Evolutionary conservation across 768 basidiomycete genomes (phyloP).

Genomic region (Tulasnella sp.): DNA sequence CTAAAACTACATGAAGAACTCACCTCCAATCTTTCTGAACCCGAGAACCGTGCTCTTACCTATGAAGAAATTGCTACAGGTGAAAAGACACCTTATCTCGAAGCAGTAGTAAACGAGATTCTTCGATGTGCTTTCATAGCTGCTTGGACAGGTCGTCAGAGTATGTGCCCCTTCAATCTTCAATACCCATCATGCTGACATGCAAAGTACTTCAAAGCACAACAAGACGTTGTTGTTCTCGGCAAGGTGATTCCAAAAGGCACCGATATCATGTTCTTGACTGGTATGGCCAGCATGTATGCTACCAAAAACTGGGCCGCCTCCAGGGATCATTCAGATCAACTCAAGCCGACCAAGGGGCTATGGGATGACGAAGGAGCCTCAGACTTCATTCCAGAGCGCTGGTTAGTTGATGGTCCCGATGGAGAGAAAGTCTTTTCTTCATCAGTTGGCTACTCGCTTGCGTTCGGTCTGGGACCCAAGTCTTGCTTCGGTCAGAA

Average conservation of each 20-base stretch:
- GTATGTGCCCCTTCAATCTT: background rate
- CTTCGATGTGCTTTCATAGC: background rate
- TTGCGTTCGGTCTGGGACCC: slow-evolving; percentile 3
- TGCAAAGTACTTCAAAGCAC: background rate
- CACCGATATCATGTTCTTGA: slow-evolving; percentile 7
- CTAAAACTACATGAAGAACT: background rate
- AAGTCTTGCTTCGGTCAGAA: slow-evolving; percentile 3
- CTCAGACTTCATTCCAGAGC: slow-evolving; percentile 1
- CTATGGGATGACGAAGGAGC: background rate
- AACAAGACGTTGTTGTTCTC: background rate
- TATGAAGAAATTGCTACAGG: background rate
- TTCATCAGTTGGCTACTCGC: background rate
- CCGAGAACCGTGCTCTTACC: background rate
- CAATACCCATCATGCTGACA: background rate
- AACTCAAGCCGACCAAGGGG: background rate
- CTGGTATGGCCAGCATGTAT: background rate
- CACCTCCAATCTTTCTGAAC: background rate
- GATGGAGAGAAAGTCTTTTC: slow-evolving; percentile 1
- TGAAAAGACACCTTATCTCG: slow-evolving; percentile 8
- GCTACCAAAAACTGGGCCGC: background rate
- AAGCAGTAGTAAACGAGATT: background rate
- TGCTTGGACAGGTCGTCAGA: background rate
- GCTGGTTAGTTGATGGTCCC: slow-evolving; percentile 1
- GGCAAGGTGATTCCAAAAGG: background rate
- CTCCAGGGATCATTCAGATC: background rate